Base-by-base conservation (phyloP, 2,329 filamentous ascomycete genomes). In the Ascochyta rabiei region DNA sequence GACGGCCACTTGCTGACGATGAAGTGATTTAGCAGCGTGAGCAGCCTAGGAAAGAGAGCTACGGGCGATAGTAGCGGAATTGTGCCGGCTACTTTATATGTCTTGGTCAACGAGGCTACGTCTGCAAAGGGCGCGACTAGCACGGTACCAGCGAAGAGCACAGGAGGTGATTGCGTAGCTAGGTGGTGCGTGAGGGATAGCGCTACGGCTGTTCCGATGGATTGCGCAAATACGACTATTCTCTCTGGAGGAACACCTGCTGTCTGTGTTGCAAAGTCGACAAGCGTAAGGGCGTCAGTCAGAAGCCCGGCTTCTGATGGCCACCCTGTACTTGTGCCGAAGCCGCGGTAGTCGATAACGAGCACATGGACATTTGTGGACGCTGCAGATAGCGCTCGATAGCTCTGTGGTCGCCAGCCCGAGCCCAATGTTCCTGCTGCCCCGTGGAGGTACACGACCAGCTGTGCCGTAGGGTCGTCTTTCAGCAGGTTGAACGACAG, bases 361-460 rank as follows among this genome's bases (percentile, higher is more conserved):
- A 88, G 64, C 33, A 83, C 77, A 61, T 88, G 84, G 2, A 85
- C 82, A 34, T 81, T 83, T 18, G 74, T 64, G 0, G 83, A 80
- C 1, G 79, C 74, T 0, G 74, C 78, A 6, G 80, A 81, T 37
- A 86, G 73, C 12, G 80, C 82, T 2, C 84, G 79, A 66, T 87
- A 87, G 63, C 80, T 85, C 4, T 80, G 77, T 0, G 80, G 79
- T 7, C 84, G 73, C 68, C 79, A 83, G 0, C 82, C 82, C 1
- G 82, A 85, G 0, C 76, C 84, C 6, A 87, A 70, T 0, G 82
- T 86, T 0, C 84, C 84, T 8, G 75, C 80, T 1, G 84, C 80
- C 4, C 84, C 84, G 55, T 87, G 84, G 12, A 87, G 73, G 72
- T 85, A 87, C 1, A 91, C 77, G 5, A 90, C 80, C 2, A 91